Evolutionary conservation across 2,329 filamentous ascomycete species (phyloP), one percentile per base, ranked within the genome.

Genomic region (Polychaeton citri): DNA sequence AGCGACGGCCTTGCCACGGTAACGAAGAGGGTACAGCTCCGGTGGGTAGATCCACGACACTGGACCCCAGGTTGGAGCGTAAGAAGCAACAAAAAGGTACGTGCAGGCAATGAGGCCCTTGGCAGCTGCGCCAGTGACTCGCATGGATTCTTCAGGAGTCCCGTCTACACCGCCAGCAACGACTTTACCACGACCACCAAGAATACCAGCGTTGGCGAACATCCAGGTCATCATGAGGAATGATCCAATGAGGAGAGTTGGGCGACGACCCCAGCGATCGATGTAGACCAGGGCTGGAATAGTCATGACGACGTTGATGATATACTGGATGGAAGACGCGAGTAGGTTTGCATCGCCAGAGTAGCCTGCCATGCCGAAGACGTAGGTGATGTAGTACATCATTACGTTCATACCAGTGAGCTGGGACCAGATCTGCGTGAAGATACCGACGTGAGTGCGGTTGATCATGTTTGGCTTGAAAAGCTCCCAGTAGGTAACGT

Each of bases 221-320:
- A 80, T 61, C 61, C 69, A 76, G 4, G 64, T 64, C 56, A 52
- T 52, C 79, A 84, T 83, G 28, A 80, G 59, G 28, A 70, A 59
- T 3, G 77, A 71, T 31, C 79, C 80, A 17, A 76, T 53, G n/a
- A 84, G 62, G 19, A 85, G 64, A 2, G 78, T 73, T 2, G 63
- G 64, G 26, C 80, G 81, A 42, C 82, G 80, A 31, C 83, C 83
- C 76, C 78, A 83, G 35, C 68, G 66, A 47, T 90, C 82, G 48
- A 87, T 71, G 62, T 65, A 87, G 38, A 87, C 60, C 12, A 88
- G 68, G 1, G 81, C 81, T 0, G 81, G 79, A 2, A 87, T 56
- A 0, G 83, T 88, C 76, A 84, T 82, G 35, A 76, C 38, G 2
- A 88, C 81, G 55, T 87, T 87, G 63, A 88, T 82, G 46, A 86